A percentile compares a stretch with the other conserved stretches of the same genome.
phyloP scores from a whole-genome alignment of 2,329 filamentous ascomycete genomes.

The Trichoderma sp. region DNA sequence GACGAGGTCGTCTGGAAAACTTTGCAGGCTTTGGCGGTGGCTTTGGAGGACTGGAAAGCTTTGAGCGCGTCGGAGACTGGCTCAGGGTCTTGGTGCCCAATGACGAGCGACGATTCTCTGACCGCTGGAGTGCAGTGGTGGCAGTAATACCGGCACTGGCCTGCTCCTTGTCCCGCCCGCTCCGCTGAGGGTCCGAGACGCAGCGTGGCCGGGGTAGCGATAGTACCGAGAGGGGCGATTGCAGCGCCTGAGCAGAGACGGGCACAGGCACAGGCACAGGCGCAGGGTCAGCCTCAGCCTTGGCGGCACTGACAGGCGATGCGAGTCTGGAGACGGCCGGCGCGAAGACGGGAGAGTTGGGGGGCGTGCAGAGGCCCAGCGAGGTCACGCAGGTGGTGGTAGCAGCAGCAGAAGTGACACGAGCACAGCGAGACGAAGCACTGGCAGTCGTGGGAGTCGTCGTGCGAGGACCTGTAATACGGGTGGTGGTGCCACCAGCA shows the following conservation, averaged over 20 bases:
- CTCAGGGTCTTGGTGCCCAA: conserved; percentile 31
- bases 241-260: not conserved
- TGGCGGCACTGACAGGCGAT: conserved; percentile 15
- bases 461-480: not conserved
- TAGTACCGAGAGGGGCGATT: conserved; percentile 20
- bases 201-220: conserved; percentile 27
- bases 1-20: conserved; percentile 22
- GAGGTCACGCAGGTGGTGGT: conserved; percentile 4
- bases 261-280: not conserved
- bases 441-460: not conserved
- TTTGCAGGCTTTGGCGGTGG: conserved; percentile 26
- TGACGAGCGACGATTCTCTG: conserved; percentile 27
- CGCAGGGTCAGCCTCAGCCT: not conserved
- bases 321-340: conserved; percentile 19
- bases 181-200: conserved; percentile 23
- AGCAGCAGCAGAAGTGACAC: not conserved
- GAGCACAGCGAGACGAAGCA: not conserved
- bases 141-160: conserved; percentile 7
- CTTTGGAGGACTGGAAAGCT: conserved; percentile 23
- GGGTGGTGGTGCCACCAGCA: not conserved
- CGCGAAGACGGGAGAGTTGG: conserved; percentile 16
- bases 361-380: conserved; percentile 17
- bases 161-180: conserved; percentile 26
- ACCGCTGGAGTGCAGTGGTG: conserved; percentile 24
- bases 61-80: conserved; percentile 23